Evolutionary conservation across 805 yeast species (phyloP).

Genomic region (Lipomyces japonicus): DNA sequence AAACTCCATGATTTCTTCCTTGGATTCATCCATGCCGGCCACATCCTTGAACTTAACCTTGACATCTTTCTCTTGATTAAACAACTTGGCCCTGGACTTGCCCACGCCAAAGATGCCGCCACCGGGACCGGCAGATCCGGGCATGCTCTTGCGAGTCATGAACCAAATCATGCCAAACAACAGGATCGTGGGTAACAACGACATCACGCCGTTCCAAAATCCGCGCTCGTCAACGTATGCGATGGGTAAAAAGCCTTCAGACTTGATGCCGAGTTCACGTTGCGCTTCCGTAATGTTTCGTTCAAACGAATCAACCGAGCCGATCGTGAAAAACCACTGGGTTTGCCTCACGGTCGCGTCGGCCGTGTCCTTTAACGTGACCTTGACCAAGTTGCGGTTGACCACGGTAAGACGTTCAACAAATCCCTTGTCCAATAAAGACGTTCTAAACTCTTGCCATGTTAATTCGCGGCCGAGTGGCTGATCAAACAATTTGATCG

Average conservation of each 20-base stretch:
- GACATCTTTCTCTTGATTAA: slow-evolving; percentile 87
- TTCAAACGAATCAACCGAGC: slow-evolving; percentile 86
- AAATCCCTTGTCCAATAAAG: slow-evolving; percentile 68
- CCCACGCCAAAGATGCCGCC: slow-evolving; percentile 75
- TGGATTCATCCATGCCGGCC: slow-evolving; percentile 96
- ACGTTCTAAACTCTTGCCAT: slow-evolving; percentile 84
- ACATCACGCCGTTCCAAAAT: slow-evolving; percentile 57
- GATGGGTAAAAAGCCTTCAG: slow-evolving; percentile 72
- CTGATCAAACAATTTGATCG: slow-evolving; percentile 9
- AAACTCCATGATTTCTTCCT: slow-evolving; percentile 96
- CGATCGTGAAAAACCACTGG: slow-evolving; percentile 64
- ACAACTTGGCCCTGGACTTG: slow-evolving; percentile 76
- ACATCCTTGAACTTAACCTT: slow-evolving; percentile 88
- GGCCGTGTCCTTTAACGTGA: slow-evolving; percentile 52
- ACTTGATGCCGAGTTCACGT: slow-evolving; percentile 58
- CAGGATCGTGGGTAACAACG: slow-evolving; percentile 82
- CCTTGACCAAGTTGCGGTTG: slow-evolving; percentile 71
- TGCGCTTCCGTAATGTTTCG: slow-evolving; percentile 72
- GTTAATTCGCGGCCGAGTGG: slow-evolving; percentile 52
- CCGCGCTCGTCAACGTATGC: slow-evolving; percentile 71
- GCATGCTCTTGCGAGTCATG: slow-evolving; percentile 62
- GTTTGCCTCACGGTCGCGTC: slow-evolving; percentile 50
- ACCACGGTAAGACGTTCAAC: slow-evolving; percentile 73
- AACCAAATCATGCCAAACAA: slow-evolving; percentile 86
- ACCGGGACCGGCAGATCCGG: slow-evolving; percentile 69